Percentiles rank a stretch among this genome's conserved stretches.
Conservation (phyloP, 2,329 filamentous ascomycete genomes). For the Pestalotiopsis sp. region DNA sequence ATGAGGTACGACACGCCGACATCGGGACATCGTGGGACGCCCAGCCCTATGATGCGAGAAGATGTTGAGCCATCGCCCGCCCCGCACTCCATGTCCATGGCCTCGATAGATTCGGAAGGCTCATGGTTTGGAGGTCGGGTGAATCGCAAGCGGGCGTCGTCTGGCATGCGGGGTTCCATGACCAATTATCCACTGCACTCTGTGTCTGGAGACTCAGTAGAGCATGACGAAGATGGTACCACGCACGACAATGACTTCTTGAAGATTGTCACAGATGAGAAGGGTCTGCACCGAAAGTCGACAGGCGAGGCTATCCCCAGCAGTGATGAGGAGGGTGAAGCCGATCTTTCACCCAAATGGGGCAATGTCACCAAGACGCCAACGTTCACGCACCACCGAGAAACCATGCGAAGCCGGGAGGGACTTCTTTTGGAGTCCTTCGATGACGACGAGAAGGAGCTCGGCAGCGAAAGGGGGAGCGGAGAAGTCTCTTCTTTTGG, state of each 20-base stretch:
- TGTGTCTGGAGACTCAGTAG: constrained; percentile 54
- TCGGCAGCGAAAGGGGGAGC: constrained; percentile 22
- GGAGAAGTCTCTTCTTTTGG: constrained; percentile 26
- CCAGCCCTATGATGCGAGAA: constrained; percentile 46
- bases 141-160: constrained; percentile 49
- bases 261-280: constrained; percentile 47
- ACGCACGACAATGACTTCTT: constrained; percentile 75
- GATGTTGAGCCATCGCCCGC: constrained; percentile 54
- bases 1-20: constrained; percentile 51
- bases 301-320: constrained; percentile 57
- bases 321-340: constrained; percentile 60
- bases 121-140: constrained; percentile 89
- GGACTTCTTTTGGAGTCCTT: constrained; percentile 49
- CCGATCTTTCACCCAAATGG: constrained; percentile 52
- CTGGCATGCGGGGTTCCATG: constrained; percentile 44
- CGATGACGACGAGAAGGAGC: constrained; percentile 36
- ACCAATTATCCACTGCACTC: constrained; percentile 43
- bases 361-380: constrained; percentile 53
- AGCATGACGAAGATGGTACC: constrained; percentile 61
- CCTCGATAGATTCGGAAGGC: constrained; percentile 92
- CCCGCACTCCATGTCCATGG: constrained; percentile 80
- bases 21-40: constrained; percentile 48
- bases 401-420: constrained; percentile 55
- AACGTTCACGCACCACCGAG: constrained; percentile 51
- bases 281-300: constrained; percentile 40